Conservation (phyloP, 2,329 filamentous ascomycete species). For the Trichophyton schoenleinii region DNA sequence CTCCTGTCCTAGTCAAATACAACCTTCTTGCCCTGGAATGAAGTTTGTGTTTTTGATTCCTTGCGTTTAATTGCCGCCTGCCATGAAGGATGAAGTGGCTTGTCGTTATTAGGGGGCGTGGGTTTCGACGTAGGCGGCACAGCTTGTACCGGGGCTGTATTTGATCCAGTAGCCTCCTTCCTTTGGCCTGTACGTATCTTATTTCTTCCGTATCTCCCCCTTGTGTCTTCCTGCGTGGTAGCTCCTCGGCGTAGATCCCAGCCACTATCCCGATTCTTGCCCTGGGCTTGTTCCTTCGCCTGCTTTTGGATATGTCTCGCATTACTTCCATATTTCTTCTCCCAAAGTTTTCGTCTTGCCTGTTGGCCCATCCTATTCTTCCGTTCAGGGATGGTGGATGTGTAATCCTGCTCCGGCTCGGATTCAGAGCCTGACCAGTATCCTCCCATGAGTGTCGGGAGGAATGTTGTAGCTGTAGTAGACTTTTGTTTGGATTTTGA, state of each 20-base stretch:
- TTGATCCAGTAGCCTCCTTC: background rate
- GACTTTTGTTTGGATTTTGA: slow-evolving; percentile 15
- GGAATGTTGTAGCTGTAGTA: slow-evolving; percentile 39
- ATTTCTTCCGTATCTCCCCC: slow-evolving; percentile 17
- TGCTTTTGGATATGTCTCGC: slow-evolving; percentile 47
- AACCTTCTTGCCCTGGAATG: slow-evolving; percentile 51
- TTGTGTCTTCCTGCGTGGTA: slow-evolving; percentile 19
- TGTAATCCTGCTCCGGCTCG: slow-evolving; percentile 38
- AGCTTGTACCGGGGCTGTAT: background rate
- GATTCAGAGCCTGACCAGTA: slow-evolving; percentile 53
- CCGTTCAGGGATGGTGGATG: slow-evolving; percentile 29
- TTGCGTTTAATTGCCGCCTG: slow-evolving; percentile 50
- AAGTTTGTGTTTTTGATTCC: slow-evolving; percentile 33
- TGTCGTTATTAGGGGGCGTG: slow-evolving; percentile 18
- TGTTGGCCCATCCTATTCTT: slow-evolving; percentile 54
- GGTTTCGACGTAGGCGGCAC: background rate
- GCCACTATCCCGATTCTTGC: slow-evolving; percentile 35
- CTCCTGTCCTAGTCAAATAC: slow-evolving; percentile 42
- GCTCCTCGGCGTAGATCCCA: slow-evolving; percentile 50
- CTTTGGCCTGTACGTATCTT: background rate
- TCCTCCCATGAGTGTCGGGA: slow-evolving; percentile 49
- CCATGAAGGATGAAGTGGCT: slow-evolving; percentile 52
- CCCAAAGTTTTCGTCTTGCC: slow-evolving; percentile 48
- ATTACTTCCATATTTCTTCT: slow-evolving; percentile 47
- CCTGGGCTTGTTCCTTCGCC: slow-evolving; percentile 17